A percentile compares a stretch with the other conserved stretches of the same genome.
Conservation (phyloP, 495 filamentous ascomycete genomes). For the Lepidopterella palustris region DNA sequence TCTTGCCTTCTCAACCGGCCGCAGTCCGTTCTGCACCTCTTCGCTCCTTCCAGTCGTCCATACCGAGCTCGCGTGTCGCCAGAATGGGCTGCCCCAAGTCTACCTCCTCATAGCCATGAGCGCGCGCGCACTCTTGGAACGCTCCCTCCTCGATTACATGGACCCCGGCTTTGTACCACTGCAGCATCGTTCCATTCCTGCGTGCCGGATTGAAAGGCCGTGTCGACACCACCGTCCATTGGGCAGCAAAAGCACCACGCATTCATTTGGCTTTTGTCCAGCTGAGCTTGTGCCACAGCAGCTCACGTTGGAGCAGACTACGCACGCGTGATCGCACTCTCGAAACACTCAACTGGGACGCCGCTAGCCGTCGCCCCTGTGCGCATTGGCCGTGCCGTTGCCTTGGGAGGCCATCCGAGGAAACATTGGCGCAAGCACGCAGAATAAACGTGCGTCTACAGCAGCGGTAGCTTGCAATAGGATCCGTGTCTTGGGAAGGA, state of each 20-base stretch:
- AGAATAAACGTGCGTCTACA: slow-evolving; percentile 34
- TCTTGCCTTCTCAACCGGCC: neutral
- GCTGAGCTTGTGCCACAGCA: slow-evolving; percentile 20
- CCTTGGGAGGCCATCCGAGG: slow-evolving; percentile 9
- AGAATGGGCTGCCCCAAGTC: slow-evolving; percentile 24
- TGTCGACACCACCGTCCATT: slow-evolving; percentile 15
- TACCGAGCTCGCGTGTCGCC: slow-evolving; percentile 11
- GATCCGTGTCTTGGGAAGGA: slow-evolving; percentile 20
- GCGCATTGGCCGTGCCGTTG: slow-evolving; percentile 10
- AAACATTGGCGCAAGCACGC: slow-evolving; percentile 29
- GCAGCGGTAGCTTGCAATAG: slow-evolving; percentile 19
- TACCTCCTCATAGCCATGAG: slow-evolving; percentile 6
- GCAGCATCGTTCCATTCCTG: slow-evolving; percentile 29
- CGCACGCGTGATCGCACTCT: slow-evolving; percentile 30
- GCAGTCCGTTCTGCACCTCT: neutral
- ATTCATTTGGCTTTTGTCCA: slow-evolving; percentile 11
- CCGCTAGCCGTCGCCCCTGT: slow-evolving; percentile 8
- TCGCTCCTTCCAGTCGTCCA: slow-evolving; percentile 1
- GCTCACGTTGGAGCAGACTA: slow-evolving; percentile 24
- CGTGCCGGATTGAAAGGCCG: slow-evolving; percentile 22
- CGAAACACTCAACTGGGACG: slow-evolving; percentile 29
- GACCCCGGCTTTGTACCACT: slow-evolving; percentile 26
- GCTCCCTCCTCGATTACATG: slow-evolving; percentile 25
- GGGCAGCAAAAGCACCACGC: neutral
- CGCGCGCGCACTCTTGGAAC: slow-evolving; percentile 23